Evolutionary conservation across 352 stramenopile species (phyloP).

Genomic region (Paralagenidium karlingii): DNA sequence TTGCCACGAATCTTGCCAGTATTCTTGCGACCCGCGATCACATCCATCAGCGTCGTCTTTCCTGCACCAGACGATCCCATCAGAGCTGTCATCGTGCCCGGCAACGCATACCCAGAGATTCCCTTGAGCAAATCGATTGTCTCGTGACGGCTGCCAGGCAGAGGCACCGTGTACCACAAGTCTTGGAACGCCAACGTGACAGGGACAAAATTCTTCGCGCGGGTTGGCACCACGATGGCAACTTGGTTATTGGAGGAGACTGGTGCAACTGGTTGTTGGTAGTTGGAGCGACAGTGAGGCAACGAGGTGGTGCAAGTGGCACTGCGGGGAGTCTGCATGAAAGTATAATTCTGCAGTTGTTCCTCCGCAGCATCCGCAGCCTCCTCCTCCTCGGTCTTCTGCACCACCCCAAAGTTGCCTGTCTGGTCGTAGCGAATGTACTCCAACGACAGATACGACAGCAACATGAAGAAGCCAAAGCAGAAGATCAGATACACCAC

Average conservation of each 20-base stretch:
- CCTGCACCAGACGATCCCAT: conserved; percentile 30
- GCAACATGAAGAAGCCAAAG: background rate
- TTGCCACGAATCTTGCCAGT: conserved; percentile 46
- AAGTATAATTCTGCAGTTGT: background rate
- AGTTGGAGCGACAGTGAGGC: too few species aligned
- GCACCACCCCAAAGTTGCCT: background rate
- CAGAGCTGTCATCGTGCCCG: conserved; percentile 15
- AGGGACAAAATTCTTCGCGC: conserved; percentile 1
- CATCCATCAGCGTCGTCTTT: conserved; percentile 84
- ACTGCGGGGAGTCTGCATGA: background rate
- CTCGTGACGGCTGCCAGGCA: conserved; percentile 15
- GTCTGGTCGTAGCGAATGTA: background rate
- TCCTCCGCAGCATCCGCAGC: background rate
- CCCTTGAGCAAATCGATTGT: conserved; percentile 6
- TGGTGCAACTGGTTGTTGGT: background rate
- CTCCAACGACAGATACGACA: background rate
- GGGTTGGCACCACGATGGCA: background rate
- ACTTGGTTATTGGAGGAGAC: background rate
- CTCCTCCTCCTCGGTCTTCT: conserved; percentile 1
- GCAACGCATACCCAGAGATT: conserved; percentile 10
- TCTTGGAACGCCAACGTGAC: conserved; percentile 9
- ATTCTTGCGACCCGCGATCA: conserved; percentile 75
- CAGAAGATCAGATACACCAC: background rate
- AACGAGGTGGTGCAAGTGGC: background rate
- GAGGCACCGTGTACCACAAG: conserved; percentile 10